Percentiles rank a stretch among this genome's conserved stretches.
These are phyloP conservation scores for Diplodia scrobiculata DNA, from an alignment of 2,329 filamentous ascomycete species.

Conservation along the genomic window DNA sequence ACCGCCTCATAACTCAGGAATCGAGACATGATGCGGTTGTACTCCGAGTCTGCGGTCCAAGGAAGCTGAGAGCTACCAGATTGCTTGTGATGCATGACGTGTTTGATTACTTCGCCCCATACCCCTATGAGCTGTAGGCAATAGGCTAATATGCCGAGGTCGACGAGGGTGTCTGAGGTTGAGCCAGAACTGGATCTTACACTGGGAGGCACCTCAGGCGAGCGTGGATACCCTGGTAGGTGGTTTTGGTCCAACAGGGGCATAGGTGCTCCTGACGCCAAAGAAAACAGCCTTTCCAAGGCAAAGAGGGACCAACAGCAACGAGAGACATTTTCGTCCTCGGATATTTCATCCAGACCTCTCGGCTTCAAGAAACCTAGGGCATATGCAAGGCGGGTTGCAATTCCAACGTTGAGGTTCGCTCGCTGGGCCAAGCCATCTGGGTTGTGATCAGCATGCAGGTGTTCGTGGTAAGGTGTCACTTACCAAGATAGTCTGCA, in stretches of 20 bases:
- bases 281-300: neutral
- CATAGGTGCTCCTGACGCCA: neutral
- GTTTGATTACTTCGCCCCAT: conserved; percentile 1
- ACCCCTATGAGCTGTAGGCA: neutral
- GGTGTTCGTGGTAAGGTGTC: neutral
- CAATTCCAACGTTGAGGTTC: neutral
- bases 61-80: neutral
- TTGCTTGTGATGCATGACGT: neutral
- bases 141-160: conserved; percentile 1
- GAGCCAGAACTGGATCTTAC: neutral
- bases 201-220: neutral
- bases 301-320: conserved; percentile 12
- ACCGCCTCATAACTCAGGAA: neutral
- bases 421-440: neutral
- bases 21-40: neutral
- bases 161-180: neutral
- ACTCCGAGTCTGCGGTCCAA: neutral
- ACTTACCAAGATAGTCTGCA: neutral
- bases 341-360: neutral
- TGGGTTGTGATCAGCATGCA: neutral
- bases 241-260: conserved; percentile 2
- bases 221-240: neutral
- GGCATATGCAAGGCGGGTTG: neutral
- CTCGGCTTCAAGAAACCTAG: neutral
- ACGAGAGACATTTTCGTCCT: neutral